Conservation (phyloP, 768 basidiomycete species). For the Psilocybe cyanescens region DNA sequence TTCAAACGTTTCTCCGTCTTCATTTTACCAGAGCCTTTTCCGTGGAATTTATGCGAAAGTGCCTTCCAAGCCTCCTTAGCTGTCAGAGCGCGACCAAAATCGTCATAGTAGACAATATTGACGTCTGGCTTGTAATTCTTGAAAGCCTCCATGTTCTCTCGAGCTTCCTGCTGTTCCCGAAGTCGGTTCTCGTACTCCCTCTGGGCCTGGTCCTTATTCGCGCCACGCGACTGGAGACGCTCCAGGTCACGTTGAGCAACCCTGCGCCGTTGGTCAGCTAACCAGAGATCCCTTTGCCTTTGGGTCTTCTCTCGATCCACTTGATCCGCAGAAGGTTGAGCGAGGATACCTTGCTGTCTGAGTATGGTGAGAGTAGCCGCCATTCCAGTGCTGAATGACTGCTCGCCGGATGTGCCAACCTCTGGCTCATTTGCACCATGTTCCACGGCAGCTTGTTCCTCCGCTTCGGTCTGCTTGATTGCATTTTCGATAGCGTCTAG, state of each 20-base stretch:
- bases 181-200: constrained; percentile 93
- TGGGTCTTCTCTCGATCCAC: constrained; percentile 81
- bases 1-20: constrained; percentile 97
- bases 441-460: constrained; percentile 24
- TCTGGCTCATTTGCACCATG: constrained; percentile 29
- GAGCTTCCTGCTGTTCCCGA: constrained; percentile 90
- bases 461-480: constrained; percentile 49
- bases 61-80: constrained; percentile 99
- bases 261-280: constrained; percentile 80
- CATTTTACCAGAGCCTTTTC: constrained; percentile 94
- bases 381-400: constrained; percentile 83
- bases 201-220: constrained; percentile 88
- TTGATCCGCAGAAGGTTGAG: constrained; percentile 64
- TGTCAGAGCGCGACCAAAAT: constrained; percentile 86
- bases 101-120: constrained; percentile 95
- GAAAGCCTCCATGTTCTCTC: constrained; percentile 80
- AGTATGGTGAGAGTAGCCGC: constrained; percentile 88
- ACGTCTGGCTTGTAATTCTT: constrained; percentile 97
- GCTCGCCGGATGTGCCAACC: constrained; percentile 73
- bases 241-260: constrained; percentile 84
- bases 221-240: constrained; percentile 72
- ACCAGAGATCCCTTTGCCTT: constrained; percentile 86
- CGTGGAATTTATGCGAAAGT: constrained; percentile 96
- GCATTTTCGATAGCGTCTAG: constrained; percentile 77
- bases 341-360: constrained; percentile 88